Base-by-base conservation (phyloP, 1,284 basidiomycete genomes). In the Ceratobasidium sp. region DNA sequence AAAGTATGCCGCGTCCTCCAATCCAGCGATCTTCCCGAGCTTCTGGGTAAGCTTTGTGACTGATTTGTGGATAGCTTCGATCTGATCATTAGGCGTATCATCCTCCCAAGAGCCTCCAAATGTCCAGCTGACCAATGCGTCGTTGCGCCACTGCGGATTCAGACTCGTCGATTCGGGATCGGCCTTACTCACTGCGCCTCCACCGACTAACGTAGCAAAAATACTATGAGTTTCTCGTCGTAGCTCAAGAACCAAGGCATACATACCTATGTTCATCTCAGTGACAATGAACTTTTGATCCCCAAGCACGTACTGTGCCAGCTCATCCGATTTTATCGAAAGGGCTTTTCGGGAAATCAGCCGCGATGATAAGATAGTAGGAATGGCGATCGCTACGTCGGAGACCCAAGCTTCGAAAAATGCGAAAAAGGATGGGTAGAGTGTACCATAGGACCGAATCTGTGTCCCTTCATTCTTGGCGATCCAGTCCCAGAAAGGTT, bases 101-200 rank as follows among this genome's bases (percentile, higher is more conserved):
- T 84, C 82, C 0, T 75, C 63, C 84, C 84, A 85, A 7, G 14
- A 30, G 6, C 61, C 58, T 6, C 70, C 77, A 16, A 78, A 73
- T 9, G 77, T 46, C 11, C 78, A 72, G 61, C 83, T 78, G 8
- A 79, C 76, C 30, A 85, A 50, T 1, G 83, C 81, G 23, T 71
- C 67, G 9, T 80, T 78, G 2, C 85, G 79, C 84, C 84, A 85
- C 3, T 80, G 81, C 3, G 84, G 84, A 74, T 84, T 83, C 26
- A 85, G 71, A 14, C 83, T 84, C 9, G 79, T 80, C 2, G 82
- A 82, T 50, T 80, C 78, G 0, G 83, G 80, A 57, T 81, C 77
- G 1, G 80, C 76, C 28, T 79, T 75, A 11, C 80, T 79, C 8
- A 84, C 83, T 23, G 77, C 82, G 1, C 84, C 84, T 0, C 84